Conservation (phyloP, 225 moss, liverwort and hornwort species). For the Bryum argenteum region DNA sequence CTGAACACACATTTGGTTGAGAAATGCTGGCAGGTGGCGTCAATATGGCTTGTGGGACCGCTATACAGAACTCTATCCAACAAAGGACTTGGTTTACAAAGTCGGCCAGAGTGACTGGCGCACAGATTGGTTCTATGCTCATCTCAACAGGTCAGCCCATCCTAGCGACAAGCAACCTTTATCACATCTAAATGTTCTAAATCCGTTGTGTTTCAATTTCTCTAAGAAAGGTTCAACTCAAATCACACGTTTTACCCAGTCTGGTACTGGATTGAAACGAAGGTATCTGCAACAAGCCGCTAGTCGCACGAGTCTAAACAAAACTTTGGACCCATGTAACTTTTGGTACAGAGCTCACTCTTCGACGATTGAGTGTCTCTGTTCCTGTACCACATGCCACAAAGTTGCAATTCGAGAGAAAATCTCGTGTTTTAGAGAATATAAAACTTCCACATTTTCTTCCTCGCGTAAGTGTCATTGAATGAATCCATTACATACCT, state of each 20-base stretch:
- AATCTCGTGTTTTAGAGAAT: no score
- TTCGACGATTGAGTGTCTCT: not conserved
- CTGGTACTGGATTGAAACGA: not conserved
- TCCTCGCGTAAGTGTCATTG: no score
- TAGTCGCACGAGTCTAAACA: not conserved
- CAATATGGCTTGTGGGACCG: conserved; percentile 94
- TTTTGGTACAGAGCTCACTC: not conserved
- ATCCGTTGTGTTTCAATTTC: not conserved
- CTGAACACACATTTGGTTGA: conserved; percentile 8
- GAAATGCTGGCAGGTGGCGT: conserved; percentile 73
- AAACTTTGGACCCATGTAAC: no score
- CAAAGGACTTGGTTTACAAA: conserved; percentile 67
- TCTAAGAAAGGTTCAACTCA: not conserved
- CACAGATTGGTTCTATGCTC: conserved; percentile 86
- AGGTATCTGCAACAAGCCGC: not conserved
- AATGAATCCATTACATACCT: conserved; percentile 22
- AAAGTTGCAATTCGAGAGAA: no score
- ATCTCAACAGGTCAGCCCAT: conserved; percentile 65
- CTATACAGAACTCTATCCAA: conserved; percentile 71
- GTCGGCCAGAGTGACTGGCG: conserved; percentile 81
- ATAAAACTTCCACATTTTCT: no score
- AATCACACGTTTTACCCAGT: not conserved
- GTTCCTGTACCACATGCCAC: not conserved
- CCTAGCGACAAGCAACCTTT: not conserved
- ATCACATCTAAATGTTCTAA: not conserved